Evolutionary conservation across 2,329 filamentous ascomycete genomes (phyloP).

Genomic region (Thermothelomyces thermophilus): DNA sequence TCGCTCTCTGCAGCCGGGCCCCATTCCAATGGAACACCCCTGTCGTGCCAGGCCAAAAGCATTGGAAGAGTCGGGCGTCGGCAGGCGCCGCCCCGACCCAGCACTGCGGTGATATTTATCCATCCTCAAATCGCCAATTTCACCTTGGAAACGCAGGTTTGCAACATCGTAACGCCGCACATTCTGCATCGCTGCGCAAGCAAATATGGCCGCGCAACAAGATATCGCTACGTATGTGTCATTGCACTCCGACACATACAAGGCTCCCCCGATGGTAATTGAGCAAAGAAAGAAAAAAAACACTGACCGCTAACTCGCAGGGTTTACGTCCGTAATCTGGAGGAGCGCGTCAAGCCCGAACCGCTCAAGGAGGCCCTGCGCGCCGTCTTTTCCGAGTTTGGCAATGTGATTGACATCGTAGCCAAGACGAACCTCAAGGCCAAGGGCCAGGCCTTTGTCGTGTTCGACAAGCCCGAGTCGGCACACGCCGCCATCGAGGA

Average conservation of each 20-base stretch:
- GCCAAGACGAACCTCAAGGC: constrained; percentile 74
- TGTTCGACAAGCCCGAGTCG: constrained; percentile 77
- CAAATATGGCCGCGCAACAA: constrained; percentile 31
- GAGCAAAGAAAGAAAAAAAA: constrained; percentile 6
- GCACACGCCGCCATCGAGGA: constrained; percentile 79
- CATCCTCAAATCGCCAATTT: background rate
- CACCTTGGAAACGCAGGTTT: too few species aligned
- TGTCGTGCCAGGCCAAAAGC: background rate
- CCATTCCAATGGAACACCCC: too few species aligned
- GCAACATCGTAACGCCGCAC: background rate
- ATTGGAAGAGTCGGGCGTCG: background rate
- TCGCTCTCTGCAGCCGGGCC: background rate
- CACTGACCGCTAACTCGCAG: constrained; percentile 40
- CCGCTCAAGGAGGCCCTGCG: constrained; percentile 65
- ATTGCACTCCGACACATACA: constrained; percentile 60
- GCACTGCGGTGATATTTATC: background rate
- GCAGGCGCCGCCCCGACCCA: background rate
- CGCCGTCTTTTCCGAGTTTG: constrained; percentile 83
- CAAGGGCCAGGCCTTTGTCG: constrained; percentile 92
- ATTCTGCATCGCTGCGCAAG: background rate
- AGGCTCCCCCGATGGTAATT: constrained; percentile 12
- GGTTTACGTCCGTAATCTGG: constrained; percentile 73
- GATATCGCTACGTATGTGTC: constrained; percentile 65
- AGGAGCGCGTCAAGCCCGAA: constrained; percentile 83
- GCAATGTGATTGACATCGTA: constrained; percentile 68